Percentiles rank a stretch among this genome's conserved stretches.
phyloP scores from a whole-genome alignment of 257 asterid genomes.

The Solanum sparsipilum region DNA sequence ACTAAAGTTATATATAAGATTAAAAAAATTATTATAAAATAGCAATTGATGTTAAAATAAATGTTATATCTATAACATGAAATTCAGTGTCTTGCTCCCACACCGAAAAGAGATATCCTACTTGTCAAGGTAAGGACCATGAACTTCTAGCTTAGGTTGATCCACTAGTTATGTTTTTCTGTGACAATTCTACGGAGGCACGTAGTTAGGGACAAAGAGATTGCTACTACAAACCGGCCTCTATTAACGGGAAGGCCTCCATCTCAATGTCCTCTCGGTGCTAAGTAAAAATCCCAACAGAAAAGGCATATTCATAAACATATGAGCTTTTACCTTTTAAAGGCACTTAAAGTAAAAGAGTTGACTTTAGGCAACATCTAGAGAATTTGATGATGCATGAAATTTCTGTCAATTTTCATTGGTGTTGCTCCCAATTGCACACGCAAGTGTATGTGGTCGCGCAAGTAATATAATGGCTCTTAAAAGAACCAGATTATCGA shows the following conservation, averaged over 20 bases:
- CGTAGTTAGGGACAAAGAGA: not conserved
- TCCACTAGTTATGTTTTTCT: not conserved
- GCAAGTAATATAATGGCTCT: too few species aligned
- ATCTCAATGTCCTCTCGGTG: not conserved
- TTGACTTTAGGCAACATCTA: not conserved
- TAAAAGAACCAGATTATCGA: too few species aligned
- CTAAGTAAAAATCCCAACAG: not conserved
- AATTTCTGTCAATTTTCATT: not conserved
- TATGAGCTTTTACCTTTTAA: not conserved
- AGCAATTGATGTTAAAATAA: not conserved
- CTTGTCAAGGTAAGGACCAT: not conserved
- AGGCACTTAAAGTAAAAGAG: not conserved
- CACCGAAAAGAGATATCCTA: not conserved
- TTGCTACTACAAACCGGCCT: not conserved
- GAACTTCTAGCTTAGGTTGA: not conserved
- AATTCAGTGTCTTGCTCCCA: not conserved
- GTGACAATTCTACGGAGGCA: not conserved
- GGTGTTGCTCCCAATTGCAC: too few species aligned
- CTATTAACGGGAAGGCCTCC: not conserved
- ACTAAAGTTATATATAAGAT: not conserved
- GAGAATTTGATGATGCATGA: not conserved
- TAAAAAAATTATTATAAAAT: too few species aligned
- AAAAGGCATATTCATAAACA: not conserved
- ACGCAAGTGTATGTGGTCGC: too few species aligned
- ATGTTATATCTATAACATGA: not conserved